Evolutionary conservation across 441 rosid genomes (phyloP).

Genomic region (Erysimum pusillum): DNA sequence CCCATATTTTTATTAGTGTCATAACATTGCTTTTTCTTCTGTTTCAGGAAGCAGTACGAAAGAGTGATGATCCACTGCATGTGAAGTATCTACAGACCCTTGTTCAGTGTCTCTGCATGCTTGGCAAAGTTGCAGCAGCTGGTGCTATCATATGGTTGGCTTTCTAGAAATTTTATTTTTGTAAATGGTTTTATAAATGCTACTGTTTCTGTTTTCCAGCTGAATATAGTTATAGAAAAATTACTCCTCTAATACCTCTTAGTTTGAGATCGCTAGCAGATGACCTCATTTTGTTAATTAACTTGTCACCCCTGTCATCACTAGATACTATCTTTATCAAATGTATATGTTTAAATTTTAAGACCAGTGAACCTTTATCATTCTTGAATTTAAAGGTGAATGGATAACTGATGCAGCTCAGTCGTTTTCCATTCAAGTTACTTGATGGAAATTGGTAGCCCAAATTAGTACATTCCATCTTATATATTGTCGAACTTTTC

Average conservation of each 20-base stretch:
- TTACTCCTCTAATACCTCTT: conserved; percentile 18
- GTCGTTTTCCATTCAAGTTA: conserved; percentile 23
- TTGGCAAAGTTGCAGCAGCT: conserved; percentile 97
- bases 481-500: conserved; percentile 9
- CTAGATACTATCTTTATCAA: conserved; percentile 34
- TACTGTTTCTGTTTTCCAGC: conserved; percentile 29
- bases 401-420: conserved; percentile 21
- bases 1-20: conserved; percentile 35
- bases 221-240: conserved; percentile 19
- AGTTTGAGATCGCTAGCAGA: conserved; percentile 30
- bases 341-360: conserved; percentile 19
- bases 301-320: conserved; percentile 37
- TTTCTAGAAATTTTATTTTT: conserved; percentile 36
- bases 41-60: conserved; percentile 83
- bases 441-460: conserved; percentile 23
- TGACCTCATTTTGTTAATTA: conserved; percentile 7
- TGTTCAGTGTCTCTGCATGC: conserved; percentile 98
- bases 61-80: conserved; percentile 89
- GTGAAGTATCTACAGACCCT: conserved; percentile 95
- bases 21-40: conserved; percentile 34
- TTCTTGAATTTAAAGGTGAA: conserved; percentile 31
- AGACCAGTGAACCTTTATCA: conserved; percentile 1
- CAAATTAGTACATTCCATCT: neutral
- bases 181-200: conserved; percentile 20
- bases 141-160: conserved; percentile 96